Percentiles rank a stretch among this genome's conserved stretches.
These are phyloP conservation scores for Chlamydomonas schloesseri DNA, from an alignment of 139 green algal species.

Conservation along the genomic window DNA sequence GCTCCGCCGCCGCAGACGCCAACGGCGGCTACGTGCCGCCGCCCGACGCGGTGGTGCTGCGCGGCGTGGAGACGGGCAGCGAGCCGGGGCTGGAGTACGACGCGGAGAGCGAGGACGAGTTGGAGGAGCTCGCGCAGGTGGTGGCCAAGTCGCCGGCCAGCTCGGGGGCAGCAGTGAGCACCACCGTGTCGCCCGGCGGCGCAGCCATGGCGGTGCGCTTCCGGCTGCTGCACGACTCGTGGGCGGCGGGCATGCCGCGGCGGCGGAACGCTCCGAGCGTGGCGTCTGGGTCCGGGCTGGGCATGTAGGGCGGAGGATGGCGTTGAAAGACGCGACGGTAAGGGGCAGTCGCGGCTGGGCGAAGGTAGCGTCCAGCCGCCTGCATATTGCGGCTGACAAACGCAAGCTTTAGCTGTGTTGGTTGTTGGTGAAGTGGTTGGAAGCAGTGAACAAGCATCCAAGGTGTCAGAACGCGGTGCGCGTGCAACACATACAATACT, in stretches of 20 bases:
- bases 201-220: constrained; percentile 39
- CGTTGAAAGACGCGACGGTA: too few relatives aligned
- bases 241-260: constrained; percentile 23
- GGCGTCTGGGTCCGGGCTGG: neutral
- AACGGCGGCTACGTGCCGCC: constrained; percentile 44
- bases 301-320: too few relatives aligned
- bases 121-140: constrained; percentile 35
- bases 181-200: neutral
- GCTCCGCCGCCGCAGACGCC: constrained; percentile 40
- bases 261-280: neutral
- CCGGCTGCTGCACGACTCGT: constrained; percentile 65
- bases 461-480: too few relatives aligned
- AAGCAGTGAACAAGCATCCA: too few relatives aligned
- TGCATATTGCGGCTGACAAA: too few relatives aligned
- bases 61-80: constrained; percentile 45
- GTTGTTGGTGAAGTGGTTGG: too few relatives aligned
- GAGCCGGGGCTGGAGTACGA: constrained; percentile 66
- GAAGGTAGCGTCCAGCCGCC: too few relatives aligned
- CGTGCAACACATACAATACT: too few relatives aligned
- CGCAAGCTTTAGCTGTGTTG: too few relatives aligned
- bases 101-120: constrained; percentile 17
- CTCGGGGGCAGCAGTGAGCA: neutral
- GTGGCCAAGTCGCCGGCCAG: constrained; percentile 8
- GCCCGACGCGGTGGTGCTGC: constrained; percentile 26
- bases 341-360: too few relatives aligned